Percentiles rank a stretch among this genome's conserved stretches.
phyloP scores from a whole-genome alignment of 768 basidiomycete species.

The Lactarius sanguifluus region DNA sequence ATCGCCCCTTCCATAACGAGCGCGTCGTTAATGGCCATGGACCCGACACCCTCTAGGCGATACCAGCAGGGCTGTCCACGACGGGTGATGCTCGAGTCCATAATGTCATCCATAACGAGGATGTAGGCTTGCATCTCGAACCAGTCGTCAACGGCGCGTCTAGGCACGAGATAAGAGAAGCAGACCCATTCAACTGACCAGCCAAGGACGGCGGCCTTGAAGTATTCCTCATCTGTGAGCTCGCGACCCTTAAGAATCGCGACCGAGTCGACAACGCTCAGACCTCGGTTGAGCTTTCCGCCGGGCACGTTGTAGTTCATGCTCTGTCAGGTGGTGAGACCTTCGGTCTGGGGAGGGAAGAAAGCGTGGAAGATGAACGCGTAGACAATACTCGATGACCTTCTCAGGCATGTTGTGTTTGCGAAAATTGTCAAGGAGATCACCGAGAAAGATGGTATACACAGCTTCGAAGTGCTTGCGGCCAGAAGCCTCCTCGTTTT shows the following conservation, averaged over 20 bases:
- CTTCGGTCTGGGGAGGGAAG: not conserved
- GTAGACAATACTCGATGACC: constrained; percentile 80
- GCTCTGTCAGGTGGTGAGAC: constrained; percentile 48
- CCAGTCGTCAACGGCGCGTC: not conserved
- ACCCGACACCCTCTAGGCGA: constrained; percentile 61
- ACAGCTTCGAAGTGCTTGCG: constrained; percentile 69
- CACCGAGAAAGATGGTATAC: constrained; percentile 69
- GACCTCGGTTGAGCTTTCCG: constrained; percentile 92
- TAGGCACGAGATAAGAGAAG: not conserved
- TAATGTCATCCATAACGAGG: constrained; percentile 96
- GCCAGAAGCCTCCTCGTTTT: constrained; percentile 31
- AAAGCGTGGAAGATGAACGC: constrained; percentile 45
- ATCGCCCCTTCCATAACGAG: constrained; percentile 96
- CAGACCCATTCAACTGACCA: constrained; percentile 95
- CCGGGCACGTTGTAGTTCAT: constrained; percentile 94
- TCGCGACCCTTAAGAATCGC: constrained; percentile 76
- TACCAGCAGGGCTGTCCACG: constrained; percentile 97
- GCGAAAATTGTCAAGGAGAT: constrained; percentile 68
- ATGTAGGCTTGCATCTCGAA: constrained; percentile 92
- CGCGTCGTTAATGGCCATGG: constrained; percentile 92
- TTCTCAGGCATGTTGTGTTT: constrained; percentile 79
- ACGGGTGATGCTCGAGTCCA: constrained; percentile 94
- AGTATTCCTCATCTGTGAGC: constrained; percentile 81
- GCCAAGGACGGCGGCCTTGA: constrained; percentile 83
- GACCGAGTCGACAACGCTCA: constrained; percentile 92